Percentiles rank a stretch among this genome's conserved stretches.
These are phyloP conservation scores for Phylloboletellus chloephorus DNA, from an alignment of 1,284 basidiomycete species.

Conservation along the genomic window DNA sequence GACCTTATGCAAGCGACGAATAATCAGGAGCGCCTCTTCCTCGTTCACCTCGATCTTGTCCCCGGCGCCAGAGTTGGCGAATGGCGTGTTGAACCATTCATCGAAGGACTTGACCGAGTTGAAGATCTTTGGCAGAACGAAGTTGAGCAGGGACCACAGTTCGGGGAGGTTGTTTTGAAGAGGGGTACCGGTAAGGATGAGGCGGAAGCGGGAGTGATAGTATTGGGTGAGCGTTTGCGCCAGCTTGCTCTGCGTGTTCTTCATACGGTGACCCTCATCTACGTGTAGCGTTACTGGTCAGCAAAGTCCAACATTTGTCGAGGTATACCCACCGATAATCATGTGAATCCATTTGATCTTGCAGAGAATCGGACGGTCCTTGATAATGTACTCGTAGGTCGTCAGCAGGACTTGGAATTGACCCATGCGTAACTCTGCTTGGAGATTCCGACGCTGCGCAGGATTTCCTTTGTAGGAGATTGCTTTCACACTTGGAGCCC, in stretches of 20 bases:
- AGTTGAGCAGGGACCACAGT: constrained; percentile 97
- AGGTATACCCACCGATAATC: constrained; percentile 74
- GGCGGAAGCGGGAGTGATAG: constrained; percentile 90
- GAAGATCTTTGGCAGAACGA: constrained; percentile 97
- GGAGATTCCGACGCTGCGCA: constrained; percentile 67
- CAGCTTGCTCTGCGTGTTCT: constrained; percentile 96
- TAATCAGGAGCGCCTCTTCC: constrained; percentile 98
- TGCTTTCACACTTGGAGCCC: constrained; percentile 86
- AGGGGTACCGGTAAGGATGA: constrained; percentile 97
- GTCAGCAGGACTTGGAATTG: constrained; percentile 96
- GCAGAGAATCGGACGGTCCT: constrained; percentile 85
- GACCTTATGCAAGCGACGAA: constrained; percentile 97
- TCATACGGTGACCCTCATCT: constrained; percentile 99
- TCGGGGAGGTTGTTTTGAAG: constrained; percentile 99
- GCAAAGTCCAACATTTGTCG: neutral
- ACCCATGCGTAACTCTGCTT: constrained; percentile 68
- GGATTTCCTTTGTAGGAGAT: constrained; percentile 96
- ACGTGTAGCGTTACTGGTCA: constrained; percentile 6
- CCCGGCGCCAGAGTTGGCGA: constrained; percentile 92
- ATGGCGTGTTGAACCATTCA: constrained; percentile 99
- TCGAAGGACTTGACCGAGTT: constrained; percentile 99
- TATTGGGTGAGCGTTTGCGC: constrained; percentile 89
- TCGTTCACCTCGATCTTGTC: constrained; percentile 99
- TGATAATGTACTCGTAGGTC: constrained; percentile 99
- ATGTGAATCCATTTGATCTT: constrained; percentile 98